phyloP scores from a whole-genome alignment of 208 protist species.

The Trypanosoma congolense region DNA sequence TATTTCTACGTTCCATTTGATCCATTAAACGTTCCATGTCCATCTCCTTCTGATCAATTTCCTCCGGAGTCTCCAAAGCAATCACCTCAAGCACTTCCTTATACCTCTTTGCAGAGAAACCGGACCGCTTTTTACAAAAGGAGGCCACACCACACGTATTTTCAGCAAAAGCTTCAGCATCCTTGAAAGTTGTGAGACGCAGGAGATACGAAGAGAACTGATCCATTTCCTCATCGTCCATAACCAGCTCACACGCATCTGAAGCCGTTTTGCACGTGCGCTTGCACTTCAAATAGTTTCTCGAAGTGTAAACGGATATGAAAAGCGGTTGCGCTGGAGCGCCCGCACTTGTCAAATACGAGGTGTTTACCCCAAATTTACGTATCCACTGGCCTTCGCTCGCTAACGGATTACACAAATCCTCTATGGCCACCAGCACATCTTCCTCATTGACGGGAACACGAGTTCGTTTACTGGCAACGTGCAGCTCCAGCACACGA shows the following conservation, averaged over 20 bases:
- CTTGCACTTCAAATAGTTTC: constrained; percentile 51
- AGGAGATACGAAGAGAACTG: constrained; percentile 11
- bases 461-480: constrained; percentile 17
- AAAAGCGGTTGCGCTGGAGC: background rate
- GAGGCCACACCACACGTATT: constrained; percentile 6
- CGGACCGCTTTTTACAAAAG: constrained; percentile 12
- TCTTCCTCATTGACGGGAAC: constrained; percentile 64
- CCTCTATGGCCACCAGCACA: constrained; percentile 53
- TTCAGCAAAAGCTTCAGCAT: constrained; percentile 13
- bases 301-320: constrained; percentile 9
- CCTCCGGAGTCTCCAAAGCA: constrained; percentile 24
- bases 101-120: constrained; percentile 6
- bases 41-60: constrained; percentile 48
- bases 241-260: constrained; percentile 43
- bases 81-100: constrained; percentile 16
- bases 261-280: constrained; percentile 55
- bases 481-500: constrained; percentile 25
- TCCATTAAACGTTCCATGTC: constrained; percentile 76
- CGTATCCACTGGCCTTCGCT: constrained; percentile 71
- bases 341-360: background rate
- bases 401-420: constrained; percentile 67
- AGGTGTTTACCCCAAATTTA: background rate
- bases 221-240: constrained; percentile 37
- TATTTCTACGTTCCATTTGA: constrained; percentile 40
- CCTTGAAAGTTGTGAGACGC: background rate